phyloP scores from a whole-genome alignment of 2,329 filamentous ascomycete species.

The Pyrenochaeta sp. region DNA sequence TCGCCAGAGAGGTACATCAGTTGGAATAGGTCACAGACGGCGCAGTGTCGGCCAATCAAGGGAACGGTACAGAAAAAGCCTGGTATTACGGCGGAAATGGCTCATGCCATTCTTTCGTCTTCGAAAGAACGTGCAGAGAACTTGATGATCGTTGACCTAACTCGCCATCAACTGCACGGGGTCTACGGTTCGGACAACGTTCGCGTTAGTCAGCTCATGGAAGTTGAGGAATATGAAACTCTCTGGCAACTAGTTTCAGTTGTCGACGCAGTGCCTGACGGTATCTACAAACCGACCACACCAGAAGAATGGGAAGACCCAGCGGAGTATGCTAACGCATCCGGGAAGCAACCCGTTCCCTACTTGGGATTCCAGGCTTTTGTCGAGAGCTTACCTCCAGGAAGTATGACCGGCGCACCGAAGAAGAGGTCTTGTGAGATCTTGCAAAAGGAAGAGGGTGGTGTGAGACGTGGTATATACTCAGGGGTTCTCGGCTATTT shows the following conservation, averaged over 20 bases:
- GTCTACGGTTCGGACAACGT: slow-evolving; percentile 80
- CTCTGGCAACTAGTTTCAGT: slow-evolving; percentile 93
- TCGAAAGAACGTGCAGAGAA: slow-evolving; percentile 96
- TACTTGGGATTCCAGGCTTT: slow-evolving; percentile 77
- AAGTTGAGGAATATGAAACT: slow-evolving; percentile 88
- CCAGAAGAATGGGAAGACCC: slow-evolving; percentile 45
- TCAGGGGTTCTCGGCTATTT: slow-evolving; percentile 91
- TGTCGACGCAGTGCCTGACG: slow-evolving; percentile 69
- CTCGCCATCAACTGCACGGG: slow-evolving; percentile 91
- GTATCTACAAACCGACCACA: slow-evolving; percentile 32
- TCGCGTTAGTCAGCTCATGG: slow-evolving; percentile 77
- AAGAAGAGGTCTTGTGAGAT: slow-evolving; percentile 93
- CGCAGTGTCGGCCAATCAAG: slow-evolving; percentile 93
- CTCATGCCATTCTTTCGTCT: slow-evolving; percentile 75
- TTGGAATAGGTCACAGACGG: slow-evolving; percentile 67
- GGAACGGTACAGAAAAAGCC: slow-evolving; percentile 86
- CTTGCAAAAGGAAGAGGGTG: slow-evolving; percentile 72
- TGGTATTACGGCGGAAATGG: slow-evolving; percentile 74
- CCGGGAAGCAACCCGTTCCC: slow-evolving; percentile 17
- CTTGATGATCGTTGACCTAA: slow-evolving; percentile 96
- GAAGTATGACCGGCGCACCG: slow-evolving; percentile 95
- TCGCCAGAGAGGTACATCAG: slow-evolving; percentile 90
- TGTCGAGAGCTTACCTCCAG: slow-evolving; percentile 80
- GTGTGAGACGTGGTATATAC: slow-evolving; percentile 76
- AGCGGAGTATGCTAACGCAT: slow-evolving; percentile 25